Evolutionary conservation across 2,329 filamentous ascomycete species (phyloP).

Genomic region (Paradendryphiella salina): DNA sequence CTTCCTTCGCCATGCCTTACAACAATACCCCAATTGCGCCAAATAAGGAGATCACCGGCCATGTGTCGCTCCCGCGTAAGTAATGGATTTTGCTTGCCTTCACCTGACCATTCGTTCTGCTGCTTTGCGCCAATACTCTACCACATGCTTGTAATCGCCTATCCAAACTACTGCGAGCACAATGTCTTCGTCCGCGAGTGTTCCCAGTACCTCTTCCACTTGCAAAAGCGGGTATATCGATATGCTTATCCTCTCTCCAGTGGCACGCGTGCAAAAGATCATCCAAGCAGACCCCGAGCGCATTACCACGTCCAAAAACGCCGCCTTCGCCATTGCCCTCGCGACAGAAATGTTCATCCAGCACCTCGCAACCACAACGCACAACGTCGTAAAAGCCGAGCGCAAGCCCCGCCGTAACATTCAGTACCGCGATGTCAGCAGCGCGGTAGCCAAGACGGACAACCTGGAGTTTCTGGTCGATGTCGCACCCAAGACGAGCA

Average conservation of each 20-base stretch:
- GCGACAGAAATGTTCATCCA: conserved; percentile 97
- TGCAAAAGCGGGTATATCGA: no score
- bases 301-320: conserved; percentile 83
- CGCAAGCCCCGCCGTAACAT: conserved; percentile 90
- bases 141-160: no score
- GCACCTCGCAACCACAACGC: conserved; percentile 80
- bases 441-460: conserved; percentile 82
- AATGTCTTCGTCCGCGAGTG: no score
- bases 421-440: conserved; percentile 92
- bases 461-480: conserved; percentile 95
- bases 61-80: conserved; percentile 82
- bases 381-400: conserved; percentile 88
- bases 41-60: conserved; percentile 79
- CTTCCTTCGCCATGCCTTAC: conserved; percentile 66
- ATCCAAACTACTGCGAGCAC: no score
- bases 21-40: conserved; percentile 84
- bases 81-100: conserved; percentile 17
- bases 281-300: conserved; percentile 80
- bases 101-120: background rate
- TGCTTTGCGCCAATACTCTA: background rate
- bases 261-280: conserved; percentile 95
- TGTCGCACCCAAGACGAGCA: conserved; percentile 82
- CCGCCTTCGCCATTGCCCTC: conserved; percentile 88
- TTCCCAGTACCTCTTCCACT: no score
- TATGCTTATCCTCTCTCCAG: conserved; percentile 52